Evolutionary conservation across 2,329 filamentous ascomycete genomes (phyloP).

Genomic region (Thermothelomyces thermophilus): DNA sequence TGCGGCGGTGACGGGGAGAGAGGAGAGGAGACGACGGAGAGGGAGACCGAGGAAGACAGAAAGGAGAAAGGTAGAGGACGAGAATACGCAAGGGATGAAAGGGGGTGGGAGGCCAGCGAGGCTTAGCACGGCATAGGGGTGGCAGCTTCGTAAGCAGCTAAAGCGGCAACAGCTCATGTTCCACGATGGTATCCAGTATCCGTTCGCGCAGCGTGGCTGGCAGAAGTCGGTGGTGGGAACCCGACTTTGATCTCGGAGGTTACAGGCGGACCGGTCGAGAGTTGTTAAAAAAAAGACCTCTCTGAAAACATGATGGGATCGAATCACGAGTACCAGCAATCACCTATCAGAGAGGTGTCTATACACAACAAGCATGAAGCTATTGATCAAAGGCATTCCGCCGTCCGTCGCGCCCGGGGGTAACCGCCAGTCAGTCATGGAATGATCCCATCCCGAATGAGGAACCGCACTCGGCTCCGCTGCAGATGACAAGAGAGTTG

Average conservation of each 20-base stretch:
- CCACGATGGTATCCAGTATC: too few species aligned
- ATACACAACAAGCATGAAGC: slow-evolving; percentile 3
- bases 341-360: neutral
- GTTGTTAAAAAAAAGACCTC: too few species aligned
- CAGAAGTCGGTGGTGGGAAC: too few species aligned
- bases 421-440: neutral
- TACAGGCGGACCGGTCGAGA: too few species aligned
- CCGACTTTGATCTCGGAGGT: too few species aligned
- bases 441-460: neutral
- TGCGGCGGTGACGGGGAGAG: neutral
- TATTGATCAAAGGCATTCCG: slow-evolving; percentile 9
- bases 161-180: slow-evolving; percentile 2
- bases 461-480: neutral
- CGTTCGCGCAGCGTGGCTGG: too few species aligned
- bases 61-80: neutral
- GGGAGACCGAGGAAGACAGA: slow-evolving; percentile 2
- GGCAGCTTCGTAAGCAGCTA: neutral
- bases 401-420: neutral
- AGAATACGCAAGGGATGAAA: neutral
- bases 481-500: neutral
- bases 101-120: slow-evolving; percentile 7
- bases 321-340: neutral
- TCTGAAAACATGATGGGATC: too few species aligned
- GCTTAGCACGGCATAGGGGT: neutral
- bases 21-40: neutral